These are phyloP conservation scores for Quaeritorhiza haematococci DNA, from an alignment of 371 early-diverging fungal species.

Conservation along the genomic window DNA sequence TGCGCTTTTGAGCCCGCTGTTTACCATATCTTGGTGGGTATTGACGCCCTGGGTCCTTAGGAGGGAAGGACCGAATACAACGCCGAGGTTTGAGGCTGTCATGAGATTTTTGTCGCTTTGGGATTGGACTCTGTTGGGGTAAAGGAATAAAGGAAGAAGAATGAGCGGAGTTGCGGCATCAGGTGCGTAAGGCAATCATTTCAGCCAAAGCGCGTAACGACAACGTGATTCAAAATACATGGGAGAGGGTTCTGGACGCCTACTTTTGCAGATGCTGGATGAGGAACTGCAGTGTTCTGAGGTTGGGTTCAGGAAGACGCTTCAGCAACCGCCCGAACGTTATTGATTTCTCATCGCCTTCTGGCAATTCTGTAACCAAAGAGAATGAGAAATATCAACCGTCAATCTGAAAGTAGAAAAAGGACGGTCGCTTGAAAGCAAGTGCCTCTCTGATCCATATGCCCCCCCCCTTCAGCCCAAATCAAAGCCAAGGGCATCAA, in stretches of 20 bases:
- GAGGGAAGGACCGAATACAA: constrained; percentile 93
- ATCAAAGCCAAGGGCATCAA: no score
- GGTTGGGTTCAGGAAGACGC: constrained; percentile 53
- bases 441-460: background rate
- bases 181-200: no score
- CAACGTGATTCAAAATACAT: background rate
- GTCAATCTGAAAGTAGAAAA: background rate
- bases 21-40: no score
- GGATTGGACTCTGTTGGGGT: constrained; percentile 44
- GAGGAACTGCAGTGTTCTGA: constrained; percentile 53
- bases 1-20: no score
- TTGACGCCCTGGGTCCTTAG: no score
- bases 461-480: no score
- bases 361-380: constrained; percentile 1
- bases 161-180: no score
- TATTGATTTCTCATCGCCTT: constrained; percentile 12
- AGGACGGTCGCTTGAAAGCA: background rate
- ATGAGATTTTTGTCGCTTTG: constrained; percentile 68
- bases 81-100: constrained; percentile 82
- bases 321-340: constrained; percentile 25
- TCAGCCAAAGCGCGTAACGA: no score
- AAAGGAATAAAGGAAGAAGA: constrained; percentile 1
- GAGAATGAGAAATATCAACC: background rate
- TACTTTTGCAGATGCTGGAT: constrained; percentile 58
- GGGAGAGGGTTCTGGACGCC: background rate